These are phyloP conservation scores for Colletotrichum endophyticum DNA, from an alignment of 2,329 filamentous ascomycete species.

Conservation along the genomic window DNA sequence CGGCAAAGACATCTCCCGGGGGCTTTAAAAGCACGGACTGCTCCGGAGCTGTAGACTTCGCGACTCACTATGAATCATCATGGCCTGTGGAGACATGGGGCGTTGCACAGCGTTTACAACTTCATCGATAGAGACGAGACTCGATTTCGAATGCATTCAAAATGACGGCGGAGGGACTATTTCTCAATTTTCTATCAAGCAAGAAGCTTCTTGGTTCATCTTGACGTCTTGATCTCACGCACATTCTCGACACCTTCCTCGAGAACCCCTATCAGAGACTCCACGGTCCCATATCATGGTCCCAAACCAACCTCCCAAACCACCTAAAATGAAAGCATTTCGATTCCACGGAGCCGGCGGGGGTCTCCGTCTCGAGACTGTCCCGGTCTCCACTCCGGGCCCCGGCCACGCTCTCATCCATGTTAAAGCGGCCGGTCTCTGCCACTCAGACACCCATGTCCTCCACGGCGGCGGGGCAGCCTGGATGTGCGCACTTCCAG, in stretches of 20 bases:
- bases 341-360: background rate
- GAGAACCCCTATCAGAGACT: background rate
- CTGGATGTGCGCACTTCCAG: slow-evolving; percentile 11
- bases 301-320: no score
- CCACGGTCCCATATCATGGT: no score
- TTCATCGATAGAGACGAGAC: fast-evolving
- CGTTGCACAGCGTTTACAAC: fast-evolving
- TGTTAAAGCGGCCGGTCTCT: slow-evolving; percentile 12
- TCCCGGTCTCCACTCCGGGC: background rate
- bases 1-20: background rate
- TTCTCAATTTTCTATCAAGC: background rate
- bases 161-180: background rate
- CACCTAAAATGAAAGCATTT: background rate
- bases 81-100: background rate
- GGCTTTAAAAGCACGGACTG: background rate
- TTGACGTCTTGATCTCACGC: background rate
- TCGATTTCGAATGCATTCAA: fast-evolving
- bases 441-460: slow-evolving; percentile 17
- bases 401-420: background rate
- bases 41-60: fast-evolving
- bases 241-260: background rate
- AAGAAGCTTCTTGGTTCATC: background rate
- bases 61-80: background rate
- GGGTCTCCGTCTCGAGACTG: background rate
- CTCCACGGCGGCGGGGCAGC: slow-evolving; percentile 10